Evolutionary conservation across 139 green algal species (phyloP), one percentile per base, ranked within the genome.

Genomic region (Chlamydomonas asymmetrica): DNA sequence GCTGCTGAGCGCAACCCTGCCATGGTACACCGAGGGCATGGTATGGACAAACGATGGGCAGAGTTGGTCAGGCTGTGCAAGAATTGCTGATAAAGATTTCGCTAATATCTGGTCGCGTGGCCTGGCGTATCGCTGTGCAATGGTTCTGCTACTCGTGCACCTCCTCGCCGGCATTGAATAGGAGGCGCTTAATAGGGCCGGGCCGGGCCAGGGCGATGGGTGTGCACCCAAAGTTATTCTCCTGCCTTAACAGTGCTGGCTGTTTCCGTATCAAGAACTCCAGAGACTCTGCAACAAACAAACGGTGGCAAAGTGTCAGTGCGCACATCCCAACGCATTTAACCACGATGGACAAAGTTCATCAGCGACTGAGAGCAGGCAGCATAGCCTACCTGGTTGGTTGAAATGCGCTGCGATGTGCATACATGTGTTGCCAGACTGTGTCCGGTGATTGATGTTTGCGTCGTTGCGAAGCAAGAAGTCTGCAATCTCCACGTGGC

Each of bases 151-250:
- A 22, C 22, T 66, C 35, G 22, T 76, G 45, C 13, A 63, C n/a
- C 70, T 76, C 52, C 56, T 76, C 70, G 32, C 59, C 56, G 27
- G 70, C 70, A 34, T 76, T 76, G 56, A 68, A 76, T 57, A 76
- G 32, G 34, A 76, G 49, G 39, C 70, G 70, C 70, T 76, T 78
- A 22, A 70, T 71, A 60, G 71, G 64, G 20, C 74, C 74, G 10
- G 74, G 74, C 20, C 74, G 54, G 7, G 65, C 37, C 65, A 80
- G 50, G 9, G 48, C 65, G 37, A 80, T 75, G 41, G 74, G 65
- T 27, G 50, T 49, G 0, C 43, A 25, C 39, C 54, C 64, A 52
- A 75, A 72, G 3, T 25, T 41, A 37, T 72, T 80, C 27, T 80
- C 74, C 18, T 34, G n/a, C n/a, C n/a, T 70, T 39, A 59, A 23